Evolutionary conservation across 352 stramenopile species (phyloP).

Genomic region (Globisporangium alternatum): DNA sequence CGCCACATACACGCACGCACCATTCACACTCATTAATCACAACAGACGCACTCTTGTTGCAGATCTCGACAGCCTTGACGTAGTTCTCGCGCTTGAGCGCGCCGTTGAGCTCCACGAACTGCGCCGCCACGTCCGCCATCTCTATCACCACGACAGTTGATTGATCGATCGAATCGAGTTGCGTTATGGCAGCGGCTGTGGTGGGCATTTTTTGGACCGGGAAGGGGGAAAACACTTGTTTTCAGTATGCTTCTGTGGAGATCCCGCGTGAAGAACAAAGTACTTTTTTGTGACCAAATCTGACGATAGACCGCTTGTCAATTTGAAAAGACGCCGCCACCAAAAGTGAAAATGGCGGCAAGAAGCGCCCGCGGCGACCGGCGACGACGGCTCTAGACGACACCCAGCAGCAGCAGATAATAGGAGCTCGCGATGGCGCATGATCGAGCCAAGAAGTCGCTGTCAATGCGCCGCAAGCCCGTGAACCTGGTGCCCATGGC

Average conservation of each 20-base stretch:
- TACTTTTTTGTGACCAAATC: background rate
- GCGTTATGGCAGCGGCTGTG: constrained; percentile 1
- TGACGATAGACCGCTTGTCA: background rate
- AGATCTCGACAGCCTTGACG: constrained; percentile 72
- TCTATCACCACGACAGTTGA: background rate
- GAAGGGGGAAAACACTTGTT: background rate
- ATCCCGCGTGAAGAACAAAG: background rate
- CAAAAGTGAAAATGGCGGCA: constrained; percentile 4
- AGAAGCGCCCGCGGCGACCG: background rate
- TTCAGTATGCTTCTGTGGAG: background rate
- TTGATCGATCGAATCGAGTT: background rate
- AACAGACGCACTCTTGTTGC: constrained; percentile 77
- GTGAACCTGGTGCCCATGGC: constrained; percentile 4
- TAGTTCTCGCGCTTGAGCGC: constrained; percentile 79
- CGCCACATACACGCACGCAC: background rate
- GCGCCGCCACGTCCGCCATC: constrained; percentile 38
- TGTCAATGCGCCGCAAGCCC: background rate
- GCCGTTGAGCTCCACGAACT: constrained; percentile 76
- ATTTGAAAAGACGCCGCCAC: constrained; percentile 9
- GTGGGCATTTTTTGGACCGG: constrained; percentile 7
- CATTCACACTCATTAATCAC: background rate
- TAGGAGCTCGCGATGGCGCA: background rate
- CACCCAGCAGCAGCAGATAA: background rate
- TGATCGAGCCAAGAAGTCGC: background rate
- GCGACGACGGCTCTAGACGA: constrained; percentile 7